Conservation (phyloP, 139 green algal species). For the Asterochloris erici region DNA sequence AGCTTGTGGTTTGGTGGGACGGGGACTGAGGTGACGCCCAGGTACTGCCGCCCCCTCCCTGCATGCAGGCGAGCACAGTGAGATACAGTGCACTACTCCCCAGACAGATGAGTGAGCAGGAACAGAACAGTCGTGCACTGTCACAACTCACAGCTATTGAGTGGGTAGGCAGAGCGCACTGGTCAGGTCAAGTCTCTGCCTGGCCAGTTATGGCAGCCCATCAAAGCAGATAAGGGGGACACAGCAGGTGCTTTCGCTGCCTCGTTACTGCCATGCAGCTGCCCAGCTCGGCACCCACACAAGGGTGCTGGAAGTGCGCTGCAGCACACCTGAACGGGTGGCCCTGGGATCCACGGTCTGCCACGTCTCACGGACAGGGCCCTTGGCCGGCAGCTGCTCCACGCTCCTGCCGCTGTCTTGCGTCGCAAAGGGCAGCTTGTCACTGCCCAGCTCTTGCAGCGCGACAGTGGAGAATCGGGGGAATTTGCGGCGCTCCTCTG, state of each 20-base stretch:
- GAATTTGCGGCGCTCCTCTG: not conserved
- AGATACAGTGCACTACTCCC: no score
- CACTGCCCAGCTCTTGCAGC: not conserved
- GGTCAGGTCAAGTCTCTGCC: no score
- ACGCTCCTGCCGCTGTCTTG: not conserved
- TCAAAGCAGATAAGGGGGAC: no score
- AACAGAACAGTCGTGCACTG: no score
- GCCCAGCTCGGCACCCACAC: no score
- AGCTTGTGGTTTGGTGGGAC: constrained; percentile 3
- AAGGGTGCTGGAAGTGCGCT: no score
- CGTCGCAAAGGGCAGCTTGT: not conserved
- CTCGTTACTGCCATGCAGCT: no score
- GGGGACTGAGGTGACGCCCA: constrained; percentile 35
- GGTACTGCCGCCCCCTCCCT: constrained; percentile 13
- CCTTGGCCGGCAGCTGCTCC: constrained; percentile 19
- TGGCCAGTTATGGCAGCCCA: no score
- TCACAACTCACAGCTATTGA: no score
- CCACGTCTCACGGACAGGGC: not conserved
- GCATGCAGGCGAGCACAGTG: not conserved
- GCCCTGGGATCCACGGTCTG: not conserved
- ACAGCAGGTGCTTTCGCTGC: no score
- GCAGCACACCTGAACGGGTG: not conserved
- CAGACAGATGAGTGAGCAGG: no score
- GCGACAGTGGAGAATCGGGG: not conserved
- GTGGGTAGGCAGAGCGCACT: no score